phyloP scores from a whole-genome alignment of 768 basidiomycete genomes.

The Suillus luteus region DNA sequence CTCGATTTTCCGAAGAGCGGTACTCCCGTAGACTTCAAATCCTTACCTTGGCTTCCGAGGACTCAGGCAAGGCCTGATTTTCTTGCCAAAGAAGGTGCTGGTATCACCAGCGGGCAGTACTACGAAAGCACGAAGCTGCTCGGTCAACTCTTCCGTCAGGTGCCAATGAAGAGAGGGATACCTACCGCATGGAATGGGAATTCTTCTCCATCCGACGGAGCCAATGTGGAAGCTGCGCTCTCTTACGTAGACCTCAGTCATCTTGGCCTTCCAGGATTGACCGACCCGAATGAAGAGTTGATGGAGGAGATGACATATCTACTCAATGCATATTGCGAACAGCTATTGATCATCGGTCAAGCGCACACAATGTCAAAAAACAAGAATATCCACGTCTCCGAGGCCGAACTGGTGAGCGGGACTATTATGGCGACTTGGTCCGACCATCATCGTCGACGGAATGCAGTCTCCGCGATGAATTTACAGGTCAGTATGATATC shows the following conservation, averaged over 20 bases:
- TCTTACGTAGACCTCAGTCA: conserved; percentile 22
- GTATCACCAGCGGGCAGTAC: conserved; percentile 29
- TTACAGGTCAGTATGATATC: conserved; percentile 36
- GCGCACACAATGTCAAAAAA: conserved; percentile 40
- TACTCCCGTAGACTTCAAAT: conserved; percentile 33
- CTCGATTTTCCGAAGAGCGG: conserved; percentile 44
- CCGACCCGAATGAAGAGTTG: conserved; percentile 27
- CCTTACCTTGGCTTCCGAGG: conserved; percentile 45
- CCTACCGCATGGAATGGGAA: conserved; percentile 24
- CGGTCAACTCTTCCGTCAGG: conserved; percentile 59
- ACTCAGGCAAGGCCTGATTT: conserved; percentile 56
- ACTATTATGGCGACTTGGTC: conserved; percentile 46
- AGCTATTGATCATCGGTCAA: conserved; percentile 36
- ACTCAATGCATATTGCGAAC: conserved; percentile 38
- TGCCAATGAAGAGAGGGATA: conserved; percentile 38
- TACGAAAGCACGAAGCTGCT: conserved; percentile 59
- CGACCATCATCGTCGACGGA: conserved; percentile 43
- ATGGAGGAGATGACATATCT: conserved; percentile 39
- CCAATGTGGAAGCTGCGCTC: conserved; percentile 29
- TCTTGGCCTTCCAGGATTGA: conserved; percentile 34
- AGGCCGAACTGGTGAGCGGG: conserved; percentile 47
- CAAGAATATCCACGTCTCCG: conserved; percentile 36
- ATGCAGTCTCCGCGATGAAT: conserved; percentile 45
- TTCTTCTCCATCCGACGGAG: conserved; percentile 30
- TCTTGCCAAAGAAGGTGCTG: conserved; percentile 60